Evolutionary conservation across 1,284 basidiomycete genomes (phyloP).

Genomic region (Ceraceosorus guamensis): DNA sequence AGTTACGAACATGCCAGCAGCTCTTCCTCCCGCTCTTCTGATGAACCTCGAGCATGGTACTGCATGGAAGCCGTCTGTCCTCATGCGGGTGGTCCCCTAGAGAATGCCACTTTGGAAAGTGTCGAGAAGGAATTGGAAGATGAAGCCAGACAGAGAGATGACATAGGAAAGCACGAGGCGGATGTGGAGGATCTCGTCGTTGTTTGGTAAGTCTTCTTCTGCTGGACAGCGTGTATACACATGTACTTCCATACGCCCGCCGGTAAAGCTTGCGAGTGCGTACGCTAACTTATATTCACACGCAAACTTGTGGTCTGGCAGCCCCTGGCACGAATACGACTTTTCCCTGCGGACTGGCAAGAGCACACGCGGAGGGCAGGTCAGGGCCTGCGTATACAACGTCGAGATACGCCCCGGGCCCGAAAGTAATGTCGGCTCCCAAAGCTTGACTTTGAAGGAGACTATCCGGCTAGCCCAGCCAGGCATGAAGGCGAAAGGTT

Average conservation of each 20-base stretch:
- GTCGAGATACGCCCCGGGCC: too few relatives aligned
- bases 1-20: too few relatives aligned
- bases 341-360: conserved; percentile 64
- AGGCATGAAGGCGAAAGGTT: too few relatives aligned
- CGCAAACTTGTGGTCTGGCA: not conserved
- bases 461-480: too few relatives aligned
- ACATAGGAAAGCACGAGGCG: too few relatives aligned
- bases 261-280: too few relatives aligned
- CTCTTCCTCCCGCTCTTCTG: too few relatives aligned
- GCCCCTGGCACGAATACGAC: conserved; percentile 73
- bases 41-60: too few relatives aligned
- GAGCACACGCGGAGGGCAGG: conserved; percentile 7
- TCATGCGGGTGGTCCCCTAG: conserved; percentile 74
- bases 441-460: too few relatives aligned
- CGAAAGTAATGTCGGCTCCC: too few relatives aligned
- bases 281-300: too few relatives aligned
- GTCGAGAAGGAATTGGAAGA: conserved; percentile 56
- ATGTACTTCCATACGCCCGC: too few relatives aligned
- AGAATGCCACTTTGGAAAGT: conserved; percentile 59
- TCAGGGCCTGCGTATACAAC: not conserved
- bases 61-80: conserved; percentile 79
- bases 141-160: conserved; percentile 3
- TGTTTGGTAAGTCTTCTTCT: conserved; percentile 54
- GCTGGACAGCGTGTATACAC: not conserved
- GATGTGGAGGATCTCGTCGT: conserved; percentile 52